Percentiles rank a stretch among this genome's conserved stretches.
phyloP scores from a whole-genome alignment of 192 early-diverging fungal species.

The Backusella tuberculispora region DNA sequence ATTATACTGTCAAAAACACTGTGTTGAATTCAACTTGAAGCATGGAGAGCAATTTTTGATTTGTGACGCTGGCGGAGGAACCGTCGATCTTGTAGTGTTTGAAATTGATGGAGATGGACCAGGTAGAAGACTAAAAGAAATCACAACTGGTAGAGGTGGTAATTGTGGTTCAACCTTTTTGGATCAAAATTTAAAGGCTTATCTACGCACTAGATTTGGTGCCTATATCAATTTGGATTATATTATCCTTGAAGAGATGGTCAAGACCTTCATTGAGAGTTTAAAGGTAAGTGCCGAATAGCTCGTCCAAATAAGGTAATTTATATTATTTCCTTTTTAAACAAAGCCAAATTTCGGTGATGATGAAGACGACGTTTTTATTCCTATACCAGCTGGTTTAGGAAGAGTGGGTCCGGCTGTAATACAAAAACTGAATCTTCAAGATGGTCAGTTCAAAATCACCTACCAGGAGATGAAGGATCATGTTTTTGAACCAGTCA shows the following conservation, averaged over 20 bases:
- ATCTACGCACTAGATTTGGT: slow-evolving; percentile 44
- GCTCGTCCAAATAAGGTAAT: not conserved
- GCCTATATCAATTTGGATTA: slow-evolving; percentile 32
- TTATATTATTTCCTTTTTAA: not conserved
- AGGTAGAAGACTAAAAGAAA: slow-evolving; percentile 43
- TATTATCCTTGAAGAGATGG: slow-evolving; percentile 29
- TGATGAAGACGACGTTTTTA: slow-evolving; percentile 41
- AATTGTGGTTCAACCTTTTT: slow-evolving; percentile 53
- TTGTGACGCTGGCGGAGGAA: slow-evolving; percentile 59
- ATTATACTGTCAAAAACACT: slow-evolving; percentile 50
- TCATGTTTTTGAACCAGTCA: slow-evolving; percentile 47
- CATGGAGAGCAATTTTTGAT: slow-evolving; percentile 53
- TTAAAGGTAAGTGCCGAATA: slow-evolving; percentile 34
- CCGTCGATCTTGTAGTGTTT: slow-evolving; percentile 53
- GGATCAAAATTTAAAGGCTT: slow-evolving; percentile 48
- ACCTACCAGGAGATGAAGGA: slow-evolving; percentile 33
- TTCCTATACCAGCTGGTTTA: slow-evolving; percentile 35
- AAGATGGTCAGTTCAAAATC: slow-evolving; percentile 37
- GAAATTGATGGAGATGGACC: slow-evolving; percentile 38
- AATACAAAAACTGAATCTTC: not conserved
- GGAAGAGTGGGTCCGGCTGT: not conserved
- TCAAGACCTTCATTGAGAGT: slow-evolving; percentile 50
- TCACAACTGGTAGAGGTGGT: slow-evolving; percentile 54
- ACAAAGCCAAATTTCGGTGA: slow-evolving; percentile 47
- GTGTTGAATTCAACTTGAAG: slow-evolving; percentile 46